A percentile compares a stretch with the other conserved stretches of the same genome.
Evolutionary conservation across 768 basidiomycete species (phyloP).

Genomic region (Podaxis sp.): DNA sequence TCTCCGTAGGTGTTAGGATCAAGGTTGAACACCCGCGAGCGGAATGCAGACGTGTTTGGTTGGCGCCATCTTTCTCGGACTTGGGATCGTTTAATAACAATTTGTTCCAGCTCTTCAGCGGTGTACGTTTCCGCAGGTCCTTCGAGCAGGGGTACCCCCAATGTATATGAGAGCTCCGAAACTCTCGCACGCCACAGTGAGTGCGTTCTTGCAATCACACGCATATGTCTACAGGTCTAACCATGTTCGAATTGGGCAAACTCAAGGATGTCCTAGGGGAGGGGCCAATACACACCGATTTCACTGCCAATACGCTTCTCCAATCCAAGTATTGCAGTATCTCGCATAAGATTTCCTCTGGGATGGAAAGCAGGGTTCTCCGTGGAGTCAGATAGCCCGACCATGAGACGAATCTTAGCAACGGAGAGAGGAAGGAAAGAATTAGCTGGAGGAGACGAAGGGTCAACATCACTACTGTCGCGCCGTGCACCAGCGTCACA

Average conservation of each 20-base stretch:
- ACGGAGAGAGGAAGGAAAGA: background rate
- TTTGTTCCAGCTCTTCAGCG: background rate
- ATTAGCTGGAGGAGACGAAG: too few relatives aligned
- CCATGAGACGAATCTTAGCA: background rate
- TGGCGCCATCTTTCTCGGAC: background rate
- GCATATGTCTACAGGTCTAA: background rate
- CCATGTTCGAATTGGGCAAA: background rate
- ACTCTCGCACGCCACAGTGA: background rate
- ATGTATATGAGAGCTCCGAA: background rate
- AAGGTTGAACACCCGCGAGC: background rate
- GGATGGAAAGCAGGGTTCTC: background rate
- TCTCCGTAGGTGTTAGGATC: background rate
- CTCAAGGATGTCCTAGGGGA: background rate
- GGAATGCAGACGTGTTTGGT: background rate
- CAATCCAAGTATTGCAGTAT: background rate
- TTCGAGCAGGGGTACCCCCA: background rate
- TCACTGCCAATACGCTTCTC: background rate
- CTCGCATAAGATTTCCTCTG: background rate
- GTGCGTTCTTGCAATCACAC: background rate
- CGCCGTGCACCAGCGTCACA: too few relatives aligned
- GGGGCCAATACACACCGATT: background rate
- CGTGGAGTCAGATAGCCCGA: background rate
- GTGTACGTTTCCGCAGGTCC: background rate
- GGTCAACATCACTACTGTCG: too few relatives aligned
- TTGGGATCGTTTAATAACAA: background rate